These are phyloP conservation scores for Athelia psychrophila DNA, from an alignment of 1,284 basidiomycete genomes.

Conservation along the genomic window DNA sequence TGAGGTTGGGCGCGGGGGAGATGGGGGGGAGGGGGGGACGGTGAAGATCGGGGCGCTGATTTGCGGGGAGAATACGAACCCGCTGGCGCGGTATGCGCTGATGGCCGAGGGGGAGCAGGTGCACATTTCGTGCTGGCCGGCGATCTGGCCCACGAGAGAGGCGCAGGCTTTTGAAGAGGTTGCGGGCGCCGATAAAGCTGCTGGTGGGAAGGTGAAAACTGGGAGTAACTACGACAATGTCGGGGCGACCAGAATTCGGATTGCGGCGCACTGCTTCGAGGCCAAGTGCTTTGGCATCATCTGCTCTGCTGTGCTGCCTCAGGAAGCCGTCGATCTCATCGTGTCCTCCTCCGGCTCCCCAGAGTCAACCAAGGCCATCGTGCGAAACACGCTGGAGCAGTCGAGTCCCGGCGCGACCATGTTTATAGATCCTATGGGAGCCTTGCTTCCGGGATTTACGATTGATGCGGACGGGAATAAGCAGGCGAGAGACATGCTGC, in stretches of 20 bases:
- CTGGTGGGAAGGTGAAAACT: not conserved
- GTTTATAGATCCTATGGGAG: constrained; percentile 4
- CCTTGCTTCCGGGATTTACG: not conserved
- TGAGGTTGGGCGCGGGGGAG: too few species aligned
- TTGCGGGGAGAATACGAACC: constrained; percentile 5
- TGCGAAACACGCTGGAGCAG: not conserved
- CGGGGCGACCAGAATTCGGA: constrained; percentile 1
- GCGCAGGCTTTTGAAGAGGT: too few species aligned
- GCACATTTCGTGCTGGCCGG: constrained; percentile 1
- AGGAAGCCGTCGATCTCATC: constrained; percentile 1
- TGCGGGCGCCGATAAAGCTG: too few species aligned
- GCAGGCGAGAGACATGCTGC: constrained; percentile 7
- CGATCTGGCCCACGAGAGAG: not conserved
- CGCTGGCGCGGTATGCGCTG: constrained; percentile 3
- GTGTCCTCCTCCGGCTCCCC: not conserved
- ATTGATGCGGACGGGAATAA: constrained; percentile 2
- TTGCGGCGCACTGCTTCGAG: constrained; percentile 4
- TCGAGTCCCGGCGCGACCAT: not conserved
- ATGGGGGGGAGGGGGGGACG: not conserved
- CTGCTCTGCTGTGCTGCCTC: not conserved
- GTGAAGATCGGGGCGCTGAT: constrained; percentile 1
- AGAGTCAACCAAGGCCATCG: not conserved
- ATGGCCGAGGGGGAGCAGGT: constrained; percentile 5
- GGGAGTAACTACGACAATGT: constrained; percentile 2
- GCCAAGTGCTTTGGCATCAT: constrained; percentile 5